Conservation (phyloP, 2,329 filamentous ascomycete genomes). For the Colletotrichum lini region DNA sequence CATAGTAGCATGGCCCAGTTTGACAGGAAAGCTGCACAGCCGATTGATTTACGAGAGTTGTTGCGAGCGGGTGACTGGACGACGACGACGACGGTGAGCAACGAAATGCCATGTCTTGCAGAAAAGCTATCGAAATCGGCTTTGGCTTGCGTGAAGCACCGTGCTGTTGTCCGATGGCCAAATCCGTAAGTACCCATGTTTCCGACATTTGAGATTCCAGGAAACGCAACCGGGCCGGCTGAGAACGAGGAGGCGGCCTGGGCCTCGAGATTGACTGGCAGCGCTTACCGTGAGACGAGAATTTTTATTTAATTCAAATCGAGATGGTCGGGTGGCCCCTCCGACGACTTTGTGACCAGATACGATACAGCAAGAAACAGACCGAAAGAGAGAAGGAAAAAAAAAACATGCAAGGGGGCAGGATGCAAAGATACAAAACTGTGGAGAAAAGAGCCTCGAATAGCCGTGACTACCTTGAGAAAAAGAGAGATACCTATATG, state of each 20-base stretch:
- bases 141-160: constrained; percentile 2
- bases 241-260: neutral
- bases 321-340: constrained; percentile 24
- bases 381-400: constrained; percentile 2
- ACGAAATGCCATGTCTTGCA: constrained; percentile 3
- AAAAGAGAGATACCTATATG: constrained; percentile 6
- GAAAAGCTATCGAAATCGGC: constrained; percentile 13
- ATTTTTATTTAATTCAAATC: neutral
- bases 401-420: neutral
- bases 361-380: constrained; percentile 17
- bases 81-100: neutral
- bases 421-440: constrained; percentile 1
- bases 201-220: constrained; percentile 21
- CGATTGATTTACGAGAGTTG: neutral
- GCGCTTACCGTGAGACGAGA: constrained; percentile 7
- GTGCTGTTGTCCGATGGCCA: neutral
- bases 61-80: neutral
- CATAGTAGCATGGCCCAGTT: neutral
- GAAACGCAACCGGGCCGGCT: constrained; percentile 27
- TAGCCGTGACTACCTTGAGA: constrained; percentile 29
- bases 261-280: neutral
- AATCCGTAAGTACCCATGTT: neutral
- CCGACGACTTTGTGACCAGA: constrained; percentile 30
- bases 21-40: neutral
- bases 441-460: constrained; percentile 41